Percentiles rank a stretch among this genome's conserved stretches.
Conservation (phyloP, 2,329 filamentous ascomycete species). For the Monilinia fructigena region DNA sequence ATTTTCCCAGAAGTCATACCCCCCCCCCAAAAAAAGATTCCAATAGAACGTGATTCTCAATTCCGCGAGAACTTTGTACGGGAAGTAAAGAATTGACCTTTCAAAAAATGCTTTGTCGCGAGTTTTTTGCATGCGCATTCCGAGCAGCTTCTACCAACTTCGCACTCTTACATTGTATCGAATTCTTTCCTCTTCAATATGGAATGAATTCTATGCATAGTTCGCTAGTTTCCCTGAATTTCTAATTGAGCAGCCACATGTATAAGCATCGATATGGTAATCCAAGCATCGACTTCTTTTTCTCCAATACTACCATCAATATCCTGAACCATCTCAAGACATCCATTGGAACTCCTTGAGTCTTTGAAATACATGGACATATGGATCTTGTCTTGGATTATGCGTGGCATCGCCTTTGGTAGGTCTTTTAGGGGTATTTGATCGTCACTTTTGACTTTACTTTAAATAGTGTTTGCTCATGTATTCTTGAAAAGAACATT, state of each 20-base stretch:
- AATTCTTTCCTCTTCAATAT: not conserved
- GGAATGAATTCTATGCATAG: not conserved
- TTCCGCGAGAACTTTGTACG: too few species aligned
- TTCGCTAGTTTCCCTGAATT: not conserved
- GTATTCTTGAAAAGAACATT: not conserved
- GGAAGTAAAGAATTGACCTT: not conserved
- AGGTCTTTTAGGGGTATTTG: not conserved
- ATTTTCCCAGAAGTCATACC: too few species aligned
- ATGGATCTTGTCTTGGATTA: slow-evolving; percentile 1
- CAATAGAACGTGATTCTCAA: too few species aligned
- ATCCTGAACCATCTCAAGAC: not conserved
- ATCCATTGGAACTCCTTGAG: not conserved
- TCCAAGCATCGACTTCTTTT: not conserved
- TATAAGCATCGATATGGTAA: not conserved
- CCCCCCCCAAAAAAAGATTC: too few species aligned
- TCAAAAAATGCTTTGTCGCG: not conserved
- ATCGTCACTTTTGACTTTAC: not conserved
- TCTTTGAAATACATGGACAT: slow-evolving; percentile 1
- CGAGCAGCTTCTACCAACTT: not conserved
- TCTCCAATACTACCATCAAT: not conserved
- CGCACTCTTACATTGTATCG: not conserved
- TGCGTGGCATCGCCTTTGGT: not conserved
- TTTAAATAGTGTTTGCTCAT: not conserved
- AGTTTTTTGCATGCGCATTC: not conserved
- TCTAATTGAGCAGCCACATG: not conserved